Base-by-base conservation (phyloP, 106 monocot species). In the Dendrobium chrysotoxum region DNA sequence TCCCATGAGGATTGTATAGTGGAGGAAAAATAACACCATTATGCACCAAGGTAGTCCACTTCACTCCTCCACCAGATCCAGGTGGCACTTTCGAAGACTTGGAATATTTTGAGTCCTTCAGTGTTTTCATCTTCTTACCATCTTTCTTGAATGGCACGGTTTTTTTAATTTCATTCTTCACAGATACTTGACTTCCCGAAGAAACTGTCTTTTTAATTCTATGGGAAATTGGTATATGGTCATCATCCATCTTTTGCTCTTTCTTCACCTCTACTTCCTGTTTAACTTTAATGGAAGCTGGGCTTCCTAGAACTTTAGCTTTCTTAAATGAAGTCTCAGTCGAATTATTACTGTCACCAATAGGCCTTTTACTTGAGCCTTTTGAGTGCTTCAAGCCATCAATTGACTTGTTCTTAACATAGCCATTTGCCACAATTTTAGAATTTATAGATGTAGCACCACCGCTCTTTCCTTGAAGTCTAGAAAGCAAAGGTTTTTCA, bases 1-100 rank as follows among this genome's bases (percentile, higher is more conserved):
- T 87, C 17, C 92, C 91, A 87, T 98, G 98, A 78, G 92, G 88
- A 64, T 89, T 89, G 86, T 98, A 98, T 20, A 88, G 85, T 53
- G 98, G 98, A 53, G 98, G 98, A 30, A 98, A 98, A 81, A 98
- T 98, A 80, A 98, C 92, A 79, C 98, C 98, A 92, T 78, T 89
- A 81, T 98, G 98, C 77, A 83, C 88, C 83, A 98, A 81, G 18
- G 94, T 98, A 41, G 87, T 91, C 98, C 98, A 98, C 75, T 98
- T 98, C 83, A 87, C 78, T 12, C 98, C 98, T 35, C 88, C 98
- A 84, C 94, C 94, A 77, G 92, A 94, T 50, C 92, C 98, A 88
- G 98, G 98, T 58, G 94, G 94, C 16, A 89, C 82, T 71, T 85
- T 91, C 47, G 82, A 77, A 57, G 92, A 88, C 74, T 88, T 94